Percentiles rank a stretch among this genome's conserved stretches.
phyloP scores from a whole-genome alignment of 176 grass and related monocot genomes.

The Carex kokanica region DNA sequence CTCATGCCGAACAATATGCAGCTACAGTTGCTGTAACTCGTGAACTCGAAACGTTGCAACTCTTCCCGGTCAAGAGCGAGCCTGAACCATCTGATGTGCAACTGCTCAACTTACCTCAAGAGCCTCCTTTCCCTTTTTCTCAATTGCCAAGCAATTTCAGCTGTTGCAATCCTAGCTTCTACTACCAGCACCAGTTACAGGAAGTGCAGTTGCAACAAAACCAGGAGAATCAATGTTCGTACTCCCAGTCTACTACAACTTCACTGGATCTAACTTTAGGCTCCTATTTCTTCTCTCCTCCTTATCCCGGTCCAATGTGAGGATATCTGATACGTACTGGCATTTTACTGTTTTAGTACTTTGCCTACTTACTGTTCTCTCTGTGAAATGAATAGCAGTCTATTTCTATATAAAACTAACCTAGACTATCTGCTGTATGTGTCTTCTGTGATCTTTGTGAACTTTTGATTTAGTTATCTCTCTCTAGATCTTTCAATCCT shows the following conservation, averaged over 20 bases:
- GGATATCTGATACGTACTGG: slow-evolving; percentile 18
- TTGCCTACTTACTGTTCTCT: slow-evolving; percentile 21
- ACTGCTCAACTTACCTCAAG: neutral
- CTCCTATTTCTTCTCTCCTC: slow-evolving; percentile 14
- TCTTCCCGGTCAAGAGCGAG: slow-evolving; percentile 16
- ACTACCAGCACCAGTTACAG: slow-evolving; percentile 13
- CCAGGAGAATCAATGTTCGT: slow-evolving; percentile 22
- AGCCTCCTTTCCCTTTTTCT: neutral
- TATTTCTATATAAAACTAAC: slow-evolving; percentile 22
- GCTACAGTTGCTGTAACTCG: slow-evolving; percentile 18
- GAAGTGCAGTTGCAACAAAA: slow-evolving; percentile 21
- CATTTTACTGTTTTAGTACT: slow-evolving; percentile 1
- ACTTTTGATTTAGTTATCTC: neutral
- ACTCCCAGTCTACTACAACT: slow-evolving; percentile 9
- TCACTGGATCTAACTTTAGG: slow-evolving; percentile 32
- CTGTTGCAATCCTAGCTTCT: slow-evolving; percentile 23
- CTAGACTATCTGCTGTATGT: slow-evolving; percentile 10
- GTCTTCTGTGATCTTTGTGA: slow-evolving; percentile 2
- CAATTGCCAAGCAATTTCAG: slow-evolving; percentile 7
- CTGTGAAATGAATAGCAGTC: slow-evolving; percentile 22
- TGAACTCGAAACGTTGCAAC: slow-evolving; percentile 27
- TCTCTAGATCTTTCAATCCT: neutral
- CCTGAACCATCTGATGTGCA: neutral
- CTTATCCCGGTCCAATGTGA: slow-evolving; percentile 25
- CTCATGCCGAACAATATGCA: neutral